Percentiles rank a stretch among this genome's conserved stretches.
Conservation (phyloP, 2,329 filamentous ascomycete species). For the Neobulgaria alba region DNA sequence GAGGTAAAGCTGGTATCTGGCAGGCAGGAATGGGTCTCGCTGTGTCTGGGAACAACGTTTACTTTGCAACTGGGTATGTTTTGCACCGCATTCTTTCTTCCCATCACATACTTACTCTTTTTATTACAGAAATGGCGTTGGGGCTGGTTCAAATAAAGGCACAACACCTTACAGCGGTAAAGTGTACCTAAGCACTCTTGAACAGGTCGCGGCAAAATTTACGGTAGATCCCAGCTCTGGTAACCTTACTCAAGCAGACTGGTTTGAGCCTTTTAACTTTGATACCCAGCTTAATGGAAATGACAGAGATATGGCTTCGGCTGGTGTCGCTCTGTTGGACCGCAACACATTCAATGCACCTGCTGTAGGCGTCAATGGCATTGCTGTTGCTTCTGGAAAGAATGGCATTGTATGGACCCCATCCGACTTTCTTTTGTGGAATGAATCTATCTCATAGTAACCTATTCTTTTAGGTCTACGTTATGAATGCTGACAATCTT, state of each 20-base stretch:
- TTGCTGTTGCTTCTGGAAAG: conserved; percentile 5
- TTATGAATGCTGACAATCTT: conserved; percentile 8
- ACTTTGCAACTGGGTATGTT: conserved; percentile 5
- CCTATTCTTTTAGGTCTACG: conserved; percentile 3
- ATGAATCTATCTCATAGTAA: neutral
- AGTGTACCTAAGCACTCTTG: conserved; percentile 5
- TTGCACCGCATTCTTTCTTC: no score
- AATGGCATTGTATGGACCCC: conserved; percentile 2
- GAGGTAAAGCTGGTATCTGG: conserved; percentile 8
- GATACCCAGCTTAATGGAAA: conserved; percentile 4
- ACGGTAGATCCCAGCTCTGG: conserved; percentile 2
- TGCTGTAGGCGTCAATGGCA: conserved; percentile 2
- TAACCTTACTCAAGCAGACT: conserved; percentile 4
- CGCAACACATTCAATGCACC: conserved; percentile 1
- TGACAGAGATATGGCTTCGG: conserved; percentile 5
- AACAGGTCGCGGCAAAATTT: conserved; percentile 4
- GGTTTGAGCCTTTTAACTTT: conserved; percentile 6
- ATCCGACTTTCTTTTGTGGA: neutral
- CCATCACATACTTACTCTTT: neutral
- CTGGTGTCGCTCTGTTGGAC: conserved; percentile 5
- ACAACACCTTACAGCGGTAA: conserved; percentile 5
- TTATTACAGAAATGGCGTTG: conserved; percentile 3
- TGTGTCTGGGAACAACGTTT: conserved; percentile 2
- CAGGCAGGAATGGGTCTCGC: conserved; percentile 6
- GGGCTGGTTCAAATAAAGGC: conserved; percentile 3